These are phyloP conservation scores for Corylus americana DNA, from an alignment of 306 rosid species.

Conservation along the genomic window DNA sequence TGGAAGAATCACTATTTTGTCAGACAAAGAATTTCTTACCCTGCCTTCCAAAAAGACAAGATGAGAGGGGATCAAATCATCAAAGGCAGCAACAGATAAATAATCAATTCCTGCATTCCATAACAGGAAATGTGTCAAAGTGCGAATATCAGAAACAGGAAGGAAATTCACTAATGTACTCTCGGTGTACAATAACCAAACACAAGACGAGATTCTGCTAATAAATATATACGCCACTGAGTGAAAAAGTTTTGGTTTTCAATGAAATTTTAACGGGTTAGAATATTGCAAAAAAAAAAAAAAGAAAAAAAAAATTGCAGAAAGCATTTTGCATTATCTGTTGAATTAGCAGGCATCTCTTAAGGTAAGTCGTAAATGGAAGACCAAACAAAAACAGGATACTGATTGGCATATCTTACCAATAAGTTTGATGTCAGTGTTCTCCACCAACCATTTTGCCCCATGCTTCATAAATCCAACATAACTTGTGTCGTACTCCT, in stretches of 20 bases:
- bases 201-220: not conserved
- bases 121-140: not conserved
- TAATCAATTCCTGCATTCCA: conserved; percentile 49
- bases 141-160: not conserved
- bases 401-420: conserved; percentile 42
- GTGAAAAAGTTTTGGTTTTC: not conserved
- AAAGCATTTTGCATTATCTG: no score
- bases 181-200: not conserved
- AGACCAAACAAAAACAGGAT: not conserved
- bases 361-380: not conserved
- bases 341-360: not conserved
- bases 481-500: conserved; percentile 65
- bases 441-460: conserved; percentile 84
- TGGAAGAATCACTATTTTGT: not conserved
- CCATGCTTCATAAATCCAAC: conserved; percentile 78
- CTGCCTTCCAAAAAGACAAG: conserved; percentile 45
- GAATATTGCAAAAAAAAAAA: not conserved
- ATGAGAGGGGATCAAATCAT: conserved; percentile 45
- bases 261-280: not conserved
- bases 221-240: not conserved
- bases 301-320: no score
- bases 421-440: conserved; percentile 85
- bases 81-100: conserved; percentile 56
- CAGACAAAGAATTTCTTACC: conserved; percentile 32
- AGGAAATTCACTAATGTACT: not conserved